Base-by-base conservation (phyloP, 768 basidiomycete genomes). In the Phylloporus scabripes region DNA sequence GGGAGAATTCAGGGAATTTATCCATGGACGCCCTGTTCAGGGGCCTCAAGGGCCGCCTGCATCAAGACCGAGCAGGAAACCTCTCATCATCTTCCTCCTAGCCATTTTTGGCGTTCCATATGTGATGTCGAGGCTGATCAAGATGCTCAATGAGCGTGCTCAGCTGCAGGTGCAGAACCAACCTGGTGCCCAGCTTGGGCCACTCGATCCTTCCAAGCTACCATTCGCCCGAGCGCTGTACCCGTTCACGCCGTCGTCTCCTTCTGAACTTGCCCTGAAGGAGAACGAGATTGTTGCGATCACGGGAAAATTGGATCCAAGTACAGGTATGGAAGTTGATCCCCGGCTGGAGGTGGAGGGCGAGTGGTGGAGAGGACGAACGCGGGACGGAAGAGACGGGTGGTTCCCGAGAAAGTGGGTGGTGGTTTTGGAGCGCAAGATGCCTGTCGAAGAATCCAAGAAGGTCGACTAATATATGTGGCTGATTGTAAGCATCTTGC, bases 331-430 rank as follows among this genome's bases (percentile, higher is more conserved):
- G 49, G 84, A 84, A 50, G 82, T 85, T 5, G 82, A 87, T 54
- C 81, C 83, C 2, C 70, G 85, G 20, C 70, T 83, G 17, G 74
- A 82, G 46, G 64, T 72, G 21, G 70, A 74, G 48, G 80, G 75
- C 5, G 93, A 92, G 49, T 98, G 94, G 94, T 97, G 92, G 93
- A 85, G 82, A 65, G 94, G 94, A 1, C 77, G 94, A 40, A 93
- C 89, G 52, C 75, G 94, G 49, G 93, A 96, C 56, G 94, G 94
- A 0, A 75, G 85, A 56, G 83, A 89, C 57, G 94, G 94, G 0
- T 98, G 92, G 92, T 96, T 98, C 77, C 94, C 94, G 2, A 78
- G 74, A 50, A 92, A 87, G 56, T 94, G 87, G 79, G 91, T 94
- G 4, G 80, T 91, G 65, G 73, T 87, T 4, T 66, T 88, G 48